Evolutionary conservation across 176 grass and related monocot species (phyloP).

Genomic region (bread wheat (Triticum aestivum)): DNA sequence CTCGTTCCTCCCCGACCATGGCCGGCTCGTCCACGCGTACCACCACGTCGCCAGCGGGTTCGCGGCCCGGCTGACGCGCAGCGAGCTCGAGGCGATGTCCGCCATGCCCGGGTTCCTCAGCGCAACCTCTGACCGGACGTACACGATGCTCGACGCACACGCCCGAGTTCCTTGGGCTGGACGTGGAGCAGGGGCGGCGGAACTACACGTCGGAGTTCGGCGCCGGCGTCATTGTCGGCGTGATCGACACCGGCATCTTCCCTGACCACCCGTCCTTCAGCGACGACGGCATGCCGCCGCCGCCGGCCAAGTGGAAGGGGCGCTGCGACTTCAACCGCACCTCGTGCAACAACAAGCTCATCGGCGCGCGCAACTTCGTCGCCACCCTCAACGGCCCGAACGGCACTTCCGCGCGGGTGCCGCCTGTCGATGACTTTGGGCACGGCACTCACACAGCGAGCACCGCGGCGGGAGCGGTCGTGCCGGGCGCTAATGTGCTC

Average conservation of each 20-base stretch:
- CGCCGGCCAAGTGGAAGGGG: conserved; percentile 56
- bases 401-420: background rate
- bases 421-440: background rate
- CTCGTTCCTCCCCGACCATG: no score
- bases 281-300: conserved; percentile 36
- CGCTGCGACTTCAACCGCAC: conserved; percentile 44
- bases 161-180: background rate
- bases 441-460: background rate
- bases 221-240: background rate
- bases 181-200: background rate
- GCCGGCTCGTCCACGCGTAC: background rate
- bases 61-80: background rate
- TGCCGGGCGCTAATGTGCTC: conserved; percentile 21
- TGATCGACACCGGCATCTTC: background rate
- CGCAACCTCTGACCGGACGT: no score
- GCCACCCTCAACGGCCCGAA: background rate
- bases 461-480: background rate
- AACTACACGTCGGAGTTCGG: background rate
- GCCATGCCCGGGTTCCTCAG: no score
- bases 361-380: conserved; percentile 38
- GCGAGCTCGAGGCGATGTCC: background rate
- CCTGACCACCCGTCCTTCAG: background rate
- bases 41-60: conserved; percentile 4
- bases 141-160: background rate
- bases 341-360: conserved; percentile 11